A percentile compares a stretch with the other conserved stretches of the same genome.
Conservation (phyloP, 2,329 filamentous ascomycete genomes). For the Mariannaea sp. region DNA sequence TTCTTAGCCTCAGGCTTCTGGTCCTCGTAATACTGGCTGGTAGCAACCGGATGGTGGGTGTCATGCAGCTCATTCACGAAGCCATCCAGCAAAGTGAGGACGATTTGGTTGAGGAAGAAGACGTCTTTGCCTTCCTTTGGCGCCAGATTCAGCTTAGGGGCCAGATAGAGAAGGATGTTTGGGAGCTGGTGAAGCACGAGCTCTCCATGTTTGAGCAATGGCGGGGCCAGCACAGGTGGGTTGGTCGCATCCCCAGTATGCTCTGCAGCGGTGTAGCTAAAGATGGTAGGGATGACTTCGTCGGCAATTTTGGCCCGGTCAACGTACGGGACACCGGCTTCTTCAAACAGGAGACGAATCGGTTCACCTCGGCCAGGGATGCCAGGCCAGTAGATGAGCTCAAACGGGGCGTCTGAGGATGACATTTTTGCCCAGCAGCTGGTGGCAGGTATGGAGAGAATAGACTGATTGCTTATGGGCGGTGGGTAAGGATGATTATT, state of each 20-base stretch:
- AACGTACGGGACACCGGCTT: constrained; percentile 65
- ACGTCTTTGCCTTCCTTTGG: constrained; percentile 49
- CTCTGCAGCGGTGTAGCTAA: constrained; percentile 50
- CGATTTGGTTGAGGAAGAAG: constrained; percentile 65
- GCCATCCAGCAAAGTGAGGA: constrained; percentile 72
- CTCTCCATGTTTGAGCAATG: constrained; percentile 65
- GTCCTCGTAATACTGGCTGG: constrained; percentile 70
- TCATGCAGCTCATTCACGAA: constrained; percentile 75
- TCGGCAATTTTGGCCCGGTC: constrained; percentile 53
- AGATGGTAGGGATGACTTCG: constrained; percentile 57
- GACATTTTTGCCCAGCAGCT: constrained; percentile 25
- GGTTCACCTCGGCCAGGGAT: constrained; percentile 77
- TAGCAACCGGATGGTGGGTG: constrained; percentile 72
- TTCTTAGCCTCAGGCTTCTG: constrained; percentile 70
- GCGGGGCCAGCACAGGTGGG: constrained; percentile 69
- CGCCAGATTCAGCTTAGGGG: constrained; percentile 61
- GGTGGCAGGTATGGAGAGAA: neutral
- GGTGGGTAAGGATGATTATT: neutral
- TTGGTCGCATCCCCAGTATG: constrained; percentile 59
- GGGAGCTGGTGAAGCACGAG: constrained; percentile 71
- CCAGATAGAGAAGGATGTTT: constrained; percentile 75
- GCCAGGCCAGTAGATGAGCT: constrained; percentile 73
- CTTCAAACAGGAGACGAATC: constrained; percentile 74
- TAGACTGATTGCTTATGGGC: neutral
- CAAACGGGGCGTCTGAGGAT: constrained; percentile 50